A percentile compares a stretch with the other conserved stretches of the same genome.
Conservation (phyloP, 345 rosid species). For the Salix suchowensis region DNA sequence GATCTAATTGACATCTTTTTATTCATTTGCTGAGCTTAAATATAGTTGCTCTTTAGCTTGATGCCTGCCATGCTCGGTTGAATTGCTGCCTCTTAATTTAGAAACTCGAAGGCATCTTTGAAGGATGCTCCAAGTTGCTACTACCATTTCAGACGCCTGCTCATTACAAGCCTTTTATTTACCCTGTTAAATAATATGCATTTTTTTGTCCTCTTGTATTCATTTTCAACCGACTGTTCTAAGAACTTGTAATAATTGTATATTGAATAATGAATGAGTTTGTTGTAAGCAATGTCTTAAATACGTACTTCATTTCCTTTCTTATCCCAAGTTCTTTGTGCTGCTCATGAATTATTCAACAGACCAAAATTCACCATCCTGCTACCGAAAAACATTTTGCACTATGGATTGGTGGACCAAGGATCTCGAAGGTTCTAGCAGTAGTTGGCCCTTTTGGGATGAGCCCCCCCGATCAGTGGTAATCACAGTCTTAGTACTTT, state of each 20-base stretch:
- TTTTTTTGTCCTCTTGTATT: neutral
- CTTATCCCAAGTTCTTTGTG: slow-evolving; percentile 12
- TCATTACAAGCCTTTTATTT: neutral
- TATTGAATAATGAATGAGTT: neutral
- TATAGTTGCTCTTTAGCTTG: slow-evolving; percentile 2
- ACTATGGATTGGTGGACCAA: slow-evolving; percentile 86
- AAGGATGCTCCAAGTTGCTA: neutral
- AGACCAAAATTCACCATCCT: slow-evolving; percentile 30
- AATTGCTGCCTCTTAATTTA: neutral
- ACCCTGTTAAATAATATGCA: neutral
- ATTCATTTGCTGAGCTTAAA: slow-evolving; percentile 1
- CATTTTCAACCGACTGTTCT: neutral
- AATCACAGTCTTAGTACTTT: slow-evolving; percentile 14
- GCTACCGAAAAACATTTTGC: slow-evolving; percentile 10
- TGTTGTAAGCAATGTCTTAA: neutral
- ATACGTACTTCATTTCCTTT: neutral
- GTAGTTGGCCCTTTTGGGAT: slow-evolving; percentile 47
- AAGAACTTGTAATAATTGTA: neutral
- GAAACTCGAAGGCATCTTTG: neutral
- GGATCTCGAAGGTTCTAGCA: slow-evolving; percentile 62
- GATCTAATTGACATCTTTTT: slow-evolving; percentile 1
- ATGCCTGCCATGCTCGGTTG: neutral
- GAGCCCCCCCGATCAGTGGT: slow-evolving; percentile 64
- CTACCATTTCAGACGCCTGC: neutral
- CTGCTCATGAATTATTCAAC: slow-evolving; percentile 18